Percentiles rank a stretch among this genome's conserved stretches.
Conservation (phyloP, 2,329 filamentous ascomycete species). For the Colletotrichum tanaceti region DNA sequence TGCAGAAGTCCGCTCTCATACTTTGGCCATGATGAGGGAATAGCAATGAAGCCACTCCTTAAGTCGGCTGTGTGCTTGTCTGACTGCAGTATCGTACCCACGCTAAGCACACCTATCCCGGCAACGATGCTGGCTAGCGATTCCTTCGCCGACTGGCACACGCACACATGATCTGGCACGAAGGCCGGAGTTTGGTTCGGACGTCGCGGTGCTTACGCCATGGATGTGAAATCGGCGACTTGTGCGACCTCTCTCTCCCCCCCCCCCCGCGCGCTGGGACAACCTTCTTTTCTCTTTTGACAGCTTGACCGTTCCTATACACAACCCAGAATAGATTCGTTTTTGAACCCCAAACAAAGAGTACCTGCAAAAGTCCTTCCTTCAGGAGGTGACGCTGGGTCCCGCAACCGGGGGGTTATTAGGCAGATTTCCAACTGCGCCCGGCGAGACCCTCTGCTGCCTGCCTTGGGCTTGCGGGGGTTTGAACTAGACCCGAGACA, state of each 20-base stretch:
- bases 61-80: neutral
- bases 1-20: neutral
- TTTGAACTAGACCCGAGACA: slow-evolving; percentile 21
- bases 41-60: neutral
- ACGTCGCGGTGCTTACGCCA: neutral
- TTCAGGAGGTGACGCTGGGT: neutral
- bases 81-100: neutral
- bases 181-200: slow-evolving; percentile 37
- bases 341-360: slow-evolving; percentile 11
- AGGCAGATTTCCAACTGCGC: slow-evolving; percentile 27
- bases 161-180: slow-evolving; percentile 39
- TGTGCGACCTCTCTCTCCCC: neutral
- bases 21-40: neutral
- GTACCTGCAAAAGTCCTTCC: slow-evolving; percentile 36
- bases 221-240: neutral
- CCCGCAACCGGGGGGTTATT: slow-evolving; percentile 21
- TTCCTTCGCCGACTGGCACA: neutral
- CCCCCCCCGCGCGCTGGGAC: no score
- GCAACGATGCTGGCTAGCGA: slow-evolving; percentile 21
- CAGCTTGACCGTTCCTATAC: slow-evolving; percentile 2
- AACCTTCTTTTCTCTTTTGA: slow-evolving; percentile 2
- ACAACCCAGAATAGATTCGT: slow-evolving; percentile 2
- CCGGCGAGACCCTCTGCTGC: slow-evolving; percentile 17
- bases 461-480: slow-evolving; percentile 33
- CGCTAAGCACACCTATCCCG: slow-evolving; percentile 11